Conservation (phyloP, 208 protist species). For the Trypanosoma avium region DNA sequence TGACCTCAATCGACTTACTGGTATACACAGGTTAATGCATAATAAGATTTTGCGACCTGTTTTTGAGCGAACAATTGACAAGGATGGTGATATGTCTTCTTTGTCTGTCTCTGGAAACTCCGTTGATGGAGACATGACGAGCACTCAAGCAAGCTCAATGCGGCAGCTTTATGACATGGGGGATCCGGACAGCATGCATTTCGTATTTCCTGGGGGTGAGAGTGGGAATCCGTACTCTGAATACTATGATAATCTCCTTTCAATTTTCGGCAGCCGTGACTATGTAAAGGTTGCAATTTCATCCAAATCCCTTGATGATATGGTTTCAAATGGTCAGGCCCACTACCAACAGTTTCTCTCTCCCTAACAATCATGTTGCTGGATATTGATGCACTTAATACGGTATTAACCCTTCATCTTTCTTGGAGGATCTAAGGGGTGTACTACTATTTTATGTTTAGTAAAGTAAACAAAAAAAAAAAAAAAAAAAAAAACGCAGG, state of each 20-base stretch:
- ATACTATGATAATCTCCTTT: slow-evolving; percentile 54
- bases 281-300: slow-evolving; percentile 31
- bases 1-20: slow-evolving; percentile 49
- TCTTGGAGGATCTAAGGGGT: too few species aligned
- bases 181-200: slow-evolving; percentile 32
- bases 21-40: slow-evolving; percentile 45
- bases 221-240: slow-evolving; percentile 67
- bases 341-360: background rate
- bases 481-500: too few species aligned
- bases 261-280: slow-evolving; percentile 36
- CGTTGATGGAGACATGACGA: slow-evolving; percentile 33
- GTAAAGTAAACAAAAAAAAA: too few species aligned
- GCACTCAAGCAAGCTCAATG: slow-evolving; percentile 54
- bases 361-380: too few species aligned
- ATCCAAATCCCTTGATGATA: background rate
- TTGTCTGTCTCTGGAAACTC: slow-evolving; percentile 46
- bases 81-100: slow-evolving; percentile 48
- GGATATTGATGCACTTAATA: too few species aligned
- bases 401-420: too few species aligned
- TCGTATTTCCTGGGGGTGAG: slow-evolving; percentile 50
- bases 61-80: slow-evolving; percentile 50
- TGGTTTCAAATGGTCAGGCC: background rate
- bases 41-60: slow-evolving; percentile 36
- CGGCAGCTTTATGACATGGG: slow-evolving; percentile 52
- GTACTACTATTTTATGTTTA: too few species aligned